These are phyloP conservation scores for Agastache rugosa DNA, from an alignment of 257 asterid genomes.

Conservation along the genomic window DNA sequence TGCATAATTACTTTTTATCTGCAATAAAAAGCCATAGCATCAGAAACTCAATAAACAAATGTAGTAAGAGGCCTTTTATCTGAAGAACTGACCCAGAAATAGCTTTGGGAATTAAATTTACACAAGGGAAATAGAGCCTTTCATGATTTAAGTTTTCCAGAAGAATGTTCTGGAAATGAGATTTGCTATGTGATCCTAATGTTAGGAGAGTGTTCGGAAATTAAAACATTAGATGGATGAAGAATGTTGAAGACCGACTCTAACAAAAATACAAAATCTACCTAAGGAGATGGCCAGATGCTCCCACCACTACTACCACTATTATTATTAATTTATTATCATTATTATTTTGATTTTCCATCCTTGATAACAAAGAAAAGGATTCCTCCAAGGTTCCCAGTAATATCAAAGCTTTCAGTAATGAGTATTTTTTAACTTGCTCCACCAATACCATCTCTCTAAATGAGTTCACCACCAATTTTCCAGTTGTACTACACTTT, in stretches of 20 bases:
- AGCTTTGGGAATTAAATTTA: background rate
- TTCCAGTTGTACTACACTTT: background rate
- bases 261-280: background rate
- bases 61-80: slow-evolving; percentile 13
- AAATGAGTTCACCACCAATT: background rate
- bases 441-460: background rate
- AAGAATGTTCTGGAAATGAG: background rate
- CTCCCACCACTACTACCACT: no score
- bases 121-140: no score
- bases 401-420: background rate
- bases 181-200: background rate
- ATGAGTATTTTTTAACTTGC: background rate
- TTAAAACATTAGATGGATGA: slow-evolving; percentile 6
- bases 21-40: slow-evolving; percentile 41
- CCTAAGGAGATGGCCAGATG: no score
- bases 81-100: slow-evolving; percentile 6
- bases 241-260: slow-evolving; percentile 9
- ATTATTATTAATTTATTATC: background rate
- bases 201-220: slow-evolving; percentile 16
- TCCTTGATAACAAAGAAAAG: background rate
- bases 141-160: no score
- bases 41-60: slow-evolving; percentile 25
- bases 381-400: background rate
- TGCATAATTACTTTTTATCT: slow-evolving; percentile 90
- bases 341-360: background rate